Conservation (phyloP, 1,139 yeast species). For the Sugiyamaella neomexicana region DNA sequence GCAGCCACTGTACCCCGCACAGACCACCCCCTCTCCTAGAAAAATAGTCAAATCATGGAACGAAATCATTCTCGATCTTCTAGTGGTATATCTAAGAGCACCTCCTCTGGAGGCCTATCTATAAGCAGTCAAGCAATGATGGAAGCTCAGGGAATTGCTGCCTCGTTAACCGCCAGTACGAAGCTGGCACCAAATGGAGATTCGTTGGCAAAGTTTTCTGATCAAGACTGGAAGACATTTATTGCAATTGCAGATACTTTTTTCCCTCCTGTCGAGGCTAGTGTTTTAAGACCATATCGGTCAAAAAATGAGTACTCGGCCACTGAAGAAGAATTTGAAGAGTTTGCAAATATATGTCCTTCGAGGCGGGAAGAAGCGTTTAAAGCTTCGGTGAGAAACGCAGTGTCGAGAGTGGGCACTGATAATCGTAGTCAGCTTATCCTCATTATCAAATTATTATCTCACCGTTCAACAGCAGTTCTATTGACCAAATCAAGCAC, state of each 20-base stretch:
- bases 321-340: slow-evolving; percentile 17
- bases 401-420: slow-evolving; percentile 19
- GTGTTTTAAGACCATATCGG: slow-evolving; percentile 19
- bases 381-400: slow-evolving; percentile 13
- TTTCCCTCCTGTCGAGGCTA: slow-evolving; percentile 27
- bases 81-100: background rate
- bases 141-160: slow-evolving; percentile 9
- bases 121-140: background rate
- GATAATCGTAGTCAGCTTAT: slow-evolving; percentile 22
- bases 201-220: slow-evolving; percentile 18
- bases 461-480: slow-evolving; percentile 30
- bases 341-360: slow-evolving; percentile 27
- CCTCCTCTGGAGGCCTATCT: background rate
- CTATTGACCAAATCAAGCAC: slow-evolving; percentile 30
- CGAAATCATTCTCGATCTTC: background rate
- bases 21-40: too few relatives aligned
- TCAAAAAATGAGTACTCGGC: slow-evolving; percentile 17
- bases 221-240: slow-evolving; percentile 26
- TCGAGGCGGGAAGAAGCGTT: slow-evolving; percentile 34
- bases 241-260: slow-evolving; percentile 31
- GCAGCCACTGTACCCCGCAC: too few relatives aligned
- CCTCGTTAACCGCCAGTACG: slow-evolving; percentile 7
- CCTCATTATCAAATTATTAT: slow-evolving; percentile 28
- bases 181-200: background rate
- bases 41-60: too few relatives aligned